Evolutionary conservation across 805 yeast species (phyloP).

Genomic region (Gaillardinia entomophila): DNA sequence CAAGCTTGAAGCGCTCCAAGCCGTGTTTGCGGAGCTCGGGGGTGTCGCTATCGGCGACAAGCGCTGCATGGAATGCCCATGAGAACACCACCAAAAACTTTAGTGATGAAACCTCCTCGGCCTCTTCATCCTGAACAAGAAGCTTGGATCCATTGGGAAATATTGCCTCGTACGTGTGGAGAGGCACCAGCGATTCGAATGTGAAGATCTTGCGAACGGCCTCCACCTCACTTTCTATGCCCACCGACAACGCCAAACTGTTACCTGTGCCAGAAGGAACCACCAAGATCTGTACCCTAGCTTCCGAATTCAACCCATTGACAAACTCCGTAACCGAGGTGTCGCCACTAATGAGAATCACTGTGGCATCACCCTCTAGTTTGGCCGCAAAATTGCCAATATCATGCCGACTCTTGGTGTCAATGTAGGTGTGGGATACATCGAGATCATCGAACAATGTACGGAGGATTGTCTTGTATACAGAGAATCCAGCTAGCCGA

Average conservation of each 20-base stretch:
- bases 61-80: constrained; percentile 82
- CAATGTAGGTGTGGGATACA: too few relatives aligned
- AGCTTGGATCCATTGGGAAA: constrained; percentile 33
- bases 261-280: constrained; percentile 88
- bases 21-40: constrained; percentile 64
- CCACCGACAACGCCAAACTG: constrained; percentile 64
- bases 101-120: constrained; percentile 6
- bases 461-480: too few relatives aligned
- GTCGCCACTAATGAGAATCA: constrained; percentile 76
- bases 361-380: too few relatives aligned
- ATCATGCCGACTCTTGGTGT: too few relatives aligned
- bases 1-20: constrained; percentile 58
- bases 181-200: constrained; percentile 18
- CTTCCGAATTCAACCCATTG: constrained; percentile 30
- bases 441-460: too few relatives aligned
- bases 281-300: constrained; percentile 20
- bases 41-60: constrained; percentile 75
- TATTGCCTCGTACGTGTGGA: constrained; percentile 39
- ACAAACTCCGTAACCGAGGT: constrained; percentile 76
- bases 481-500: too few relatives aligned
- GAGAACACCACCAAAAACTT: constrained; percentile 62
- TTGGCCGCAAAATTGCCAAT: too few relatives aligned
- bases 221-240: constrained; percentile 17
- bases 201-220: constrained; percentile 34
- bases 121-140: constrained; percentile 13